Evolutionary conservation across 306 rosid genomes (phyloP).

Genomic region (Rubus parviflorus): DNA sequence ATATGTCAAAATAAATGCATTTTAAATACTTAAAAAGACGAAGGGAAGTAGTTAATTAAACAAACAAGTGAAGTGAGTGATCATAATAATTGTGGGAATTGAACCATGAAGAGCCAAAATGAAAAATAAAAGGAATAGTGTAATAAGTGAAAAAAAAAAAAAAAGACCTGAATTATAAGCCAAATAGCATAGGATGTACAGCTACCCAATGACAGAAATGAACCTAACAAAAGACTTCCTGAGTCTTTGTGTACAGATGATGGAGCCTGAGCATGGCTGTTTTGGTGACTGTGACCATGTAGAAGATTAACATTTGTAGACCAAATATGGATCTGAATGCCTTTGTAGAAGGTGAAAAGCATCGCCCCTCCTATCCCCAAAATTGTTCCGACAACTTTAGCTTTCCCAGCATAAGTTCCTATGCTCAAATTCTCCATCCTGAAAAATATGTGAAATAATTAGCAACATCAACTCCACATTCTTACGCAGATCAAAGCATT

Average conservation of each 20-base stretch:
- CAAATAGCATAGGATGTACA: constrained; percentile 14
- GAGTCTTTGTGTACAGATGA: background rate
- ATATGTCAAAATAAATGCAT: background rate
- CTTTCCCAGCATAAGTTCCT: constrained; percentile 10
- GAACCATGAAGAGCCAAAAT: background rate
- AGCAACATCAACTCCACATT: background rate
- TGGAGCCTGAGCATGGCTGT: background rate
- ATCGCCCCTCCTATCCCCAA: constrained; percentile 29
- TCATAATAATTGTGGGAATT: background rate
- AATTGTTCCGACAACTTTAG: constrained; percentile 17
- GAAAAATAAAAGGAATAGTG: no score
- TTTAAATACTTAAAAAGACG: background rate
- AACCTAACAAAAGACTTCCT: background rate
- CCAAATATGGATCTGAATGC: constrained; percentile 7
- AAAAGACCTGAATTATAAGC: constrained; percentile 22
- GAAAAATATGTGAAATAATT: background rate
- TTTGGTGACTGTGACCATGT: no score
- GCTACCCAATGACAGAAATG: background rate
- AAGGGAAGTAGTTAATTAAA: background rate
- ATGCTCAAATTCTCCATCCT: constrained; percentile 19
- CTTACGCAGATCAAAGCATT: background rate
- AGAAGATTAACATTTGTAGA: constrained; percentile 7
- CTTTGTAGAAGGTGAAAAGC: constrained; percentile 25
- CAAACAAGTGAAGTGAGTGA: background rate
- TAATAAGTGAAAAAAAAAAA: background rate